Base-by-base conservation (phyloP, 2,329 filamentous ascomycete genomes). In the Fusarium newnesense region DNA sequence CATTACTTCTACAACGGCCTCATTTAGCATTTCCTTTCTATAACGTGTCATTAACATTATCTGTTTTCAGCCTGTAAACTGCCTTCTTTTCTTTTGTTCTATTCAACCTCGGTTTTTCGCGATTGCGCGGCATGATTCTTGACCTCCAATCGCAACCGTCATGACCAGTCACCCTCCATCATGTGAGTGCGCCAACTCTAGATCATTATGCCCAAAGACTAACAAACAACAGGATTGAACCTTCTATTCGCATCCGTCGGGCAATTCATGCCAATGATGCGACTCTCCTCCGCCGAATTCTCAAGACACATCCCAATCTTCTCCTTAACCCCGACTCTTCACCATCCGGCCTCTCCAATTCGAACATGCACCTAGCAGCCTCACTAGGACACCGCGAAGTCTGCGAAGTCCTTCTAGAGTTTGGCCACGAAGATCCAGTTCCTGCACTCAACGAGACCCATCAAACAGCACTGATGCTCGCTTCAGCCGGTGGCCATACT, bases 381-480 rank as follows among this genome's bases (percentile, higher is more conserved):
- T 89, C 89, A 12, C 86, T 94, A 64, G 94, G 94, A 59, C 89
- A 92, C 79, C 85, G 90, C 12, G 84, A 90, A 52, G 92, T 96
- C 75, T 92, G 90, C 79, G 87, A 89, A 75, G 87, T 91, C 60
- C 89, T 97, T 34, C 86, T 97, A 70, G 85, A 88, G n/a, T 86
- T 89, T 9, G 93, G 92, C 64, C 94, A 97, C 80, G 94, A 97
- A 81, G 80, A 85, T n/a, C 87, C 87, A 9, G 90, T 90, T 56
- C 90, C 95, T 36, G 92, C 92, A 18, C 87, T 94, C 72, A 97
- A 97, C 81, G 92, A 94, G 76, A 87, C 91, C 70, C 90, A 93
- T 78, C 92, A 96, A 78, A 97, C 94, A 0, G 92, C 94, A 0
- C 85, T 97, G 54, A 95, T 96, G 89, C 87, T 96, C 6, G 94